phyloP scores from a whole-genome alignment of 2,329 filamentous ascomycete species.

The Cladosporium sp. region DNA sequence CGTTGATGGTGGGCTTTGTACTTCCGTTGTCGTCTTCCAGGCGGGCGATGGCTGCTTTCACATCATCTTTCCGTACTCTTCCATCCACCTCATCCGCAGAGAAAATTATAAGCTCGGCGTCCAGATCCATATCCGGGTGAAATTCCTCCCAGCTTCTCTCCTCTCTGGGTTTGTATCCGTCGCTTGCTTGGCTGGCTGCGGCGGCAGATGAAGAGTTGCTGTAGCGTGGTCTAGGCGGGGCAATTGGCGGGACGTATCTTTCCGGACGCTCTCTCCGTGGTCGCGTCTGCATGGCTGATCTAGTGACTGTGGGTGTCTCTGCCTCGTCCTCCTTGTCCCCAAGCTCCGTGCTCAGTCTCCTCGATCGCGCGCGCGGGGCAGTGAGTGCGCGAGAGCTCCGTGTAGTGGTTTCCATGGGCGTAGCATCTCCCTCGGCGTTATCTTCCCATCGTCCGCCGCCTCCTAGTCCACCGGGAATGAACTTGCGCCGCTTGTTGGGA shows the following conservation, averaged over 20 bases:
- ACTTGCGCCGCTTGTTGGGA: constrained; percentile 55
- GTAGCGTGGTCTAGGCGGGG: constrained; percentile 65
- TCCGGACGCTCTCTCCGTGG: constrained; percentile 36
- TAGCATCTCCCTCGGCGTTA: constrained; percentile 64
- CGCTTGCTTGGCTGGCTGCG: constrained; percentile 83
- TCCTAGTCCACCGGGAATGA: constrained; percentile 83
- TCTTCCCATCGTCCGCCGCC: constrained; percentile 73
- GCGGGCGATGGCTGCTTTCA: constrained; percentile 46
- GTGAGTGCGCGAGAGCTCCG: constrained; percentile 41
- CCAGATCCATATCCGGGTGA: constrained; percentile 91
- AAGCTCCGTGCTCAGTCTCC: constrained; percentile 14
- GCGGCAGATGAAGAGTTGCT: constrained; percentile 87
- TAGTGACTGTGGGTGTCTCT: constrained; percentile 18
- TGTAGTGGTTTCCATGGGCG: constrained; percentile 53
- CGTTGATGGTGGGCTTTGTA: constrained; percentile 22
- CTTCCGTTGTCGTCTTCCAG: constrained; percentile 13
- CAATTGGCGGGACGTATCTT: constrained; percentile 44
- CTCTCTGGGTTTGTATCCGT: constrained; percentile 96
- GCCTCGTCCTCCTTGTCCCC: constrained; percentile 24
- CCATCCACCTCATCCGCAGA: constrained; percentile 85
- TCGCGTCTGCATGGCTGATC: constrained; percentile 32
- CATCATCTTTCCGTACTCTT: constrained; percentile 44
- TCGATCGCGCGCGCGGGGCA: constrained; percentile 38
- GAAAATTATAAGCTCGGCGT: constrained; percentile 75
- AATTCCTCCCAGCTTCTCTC: constrained; percentile 98